A percentile compares a stretch with the other conserved stretches of the same genome.
phyloP scores from a whole-genome alignment of 2,329 filamentous ascomycete genomes.

The Periconia sp. region DNA sequence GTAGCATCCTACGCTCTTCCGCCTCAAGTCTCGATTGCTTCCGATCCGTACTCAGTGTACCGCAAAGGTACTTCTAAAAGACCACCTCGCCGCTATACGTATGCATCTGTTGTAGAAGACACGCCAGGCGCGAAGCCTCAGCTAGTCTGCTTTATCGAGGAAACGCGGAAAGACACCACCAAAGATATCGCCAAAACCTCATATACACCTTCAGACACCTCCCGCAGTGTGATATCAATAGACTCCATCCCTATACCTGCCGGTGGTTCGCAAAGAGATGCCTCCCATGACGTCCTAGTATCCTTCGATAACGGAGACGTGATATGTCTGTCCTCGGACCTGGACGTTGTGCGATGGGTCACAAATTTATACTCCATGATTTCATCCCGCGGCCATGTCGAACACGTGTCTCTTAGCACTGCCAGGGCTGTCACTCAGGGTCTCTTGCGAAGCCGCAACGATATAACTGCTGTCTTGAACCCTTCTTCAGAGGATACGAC shows the following conservation, averaged over 20 bases:
- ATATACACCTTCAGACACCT: conserved; percentile 32
- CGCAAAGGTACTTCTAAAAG: conserved; percentile 53
- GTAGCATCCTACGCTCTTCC: conserved; percentile 67
- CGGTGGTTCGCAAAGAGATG: conserved; percentile 18
- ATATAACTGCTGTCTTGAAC: conserved; percentile 49
- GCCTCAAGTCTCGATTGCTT: conserved; percentile 63
- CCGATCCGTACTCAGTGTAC: conserved; percentile 64
- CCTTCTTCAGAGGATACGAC: conserved; percentile 29
- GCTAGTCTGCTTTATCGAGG: conserved; percentile 62
- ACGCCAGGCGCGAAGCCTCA: conserved; percentile 55
- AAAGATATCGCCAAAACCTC: conserved; percentile 40
- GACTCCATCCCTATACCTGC: conserved; percentile 38
- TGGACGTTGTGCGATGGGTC: conserved; percentile 41
- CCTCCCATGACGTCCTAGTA: conserved; percentile 57
- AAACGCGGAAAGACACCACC: conserved; percentile 43
- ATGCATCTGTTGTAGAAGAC: conserved; percentile 57
- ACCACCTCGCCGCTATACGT: conserved; percentile 61
- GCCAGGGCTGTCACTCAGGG: conserved; percentile 51
- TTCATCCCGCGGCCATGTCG: conserved; percentile 32
- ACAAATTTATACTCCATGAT: conserved; percentile 25
- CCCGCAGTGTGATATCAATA: conserved; percentile 32
- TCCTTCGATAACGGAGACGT: conserved; percentile 68
- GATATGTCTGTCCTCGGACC: conserved; percentile 65
- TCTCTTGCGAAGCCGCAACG: conserved; percentile 52
- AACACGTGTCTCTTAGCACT: conserved; percentile 42